Evolutionary conservation across 73 alveolate genomes (phyloP), one percentile per base, ranked within the genome.

Genomic region (Stentor coeruleus): DNA sequence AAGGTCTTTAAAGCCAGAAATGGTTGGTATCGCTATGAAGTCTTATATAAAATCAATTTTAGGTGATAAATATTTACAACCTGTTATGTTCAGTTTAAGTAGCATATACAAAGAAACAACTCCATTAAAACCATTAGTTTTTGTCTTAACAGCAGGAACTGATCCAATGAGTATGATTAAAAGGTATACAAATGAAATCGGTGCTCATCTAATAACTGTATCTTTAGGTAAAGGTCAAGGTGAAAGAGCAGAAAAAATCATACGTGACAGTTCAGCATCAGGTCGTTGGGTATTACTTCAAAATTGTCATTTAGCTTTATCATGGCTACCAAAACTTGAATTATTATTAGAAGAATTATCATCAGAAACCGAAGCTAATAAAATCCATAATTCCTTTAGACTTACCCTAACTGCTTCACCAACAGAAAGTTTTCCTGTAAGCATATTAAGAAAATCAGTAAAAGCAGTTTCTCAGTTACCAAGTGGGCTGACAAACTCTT

Each of bases 241-340:
- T 41, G 97, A 88, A 11, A 92, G 90, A 82, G 99, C 99, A n/a
- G 95, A 91, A 85, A 94, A 90, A 85, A 87, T 90, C 39, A 93
- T 97, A 59, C 93, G 88, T 85, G 89, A 88, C 57, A 72, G 94
- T 74, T 88, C 89, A n/a, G 96, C 87, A 31, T 81, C 72, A 58
- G 99, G 99, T 59, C 89, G 91, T 39, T 98, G 99, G 99, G 99
- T 98, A 35, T 95, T 98, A 38, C 91, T 98, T 42, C 96, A 98
- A 91, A 98, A 98, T 90, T 97, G 99, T 87, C 99, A 98, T 80
- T 91, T 98, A 59, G 99, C 99, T 3, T 98, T 97, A 66, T 84
- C 97, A 59, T 98, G 99, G 98, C 94, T 98, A 99, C 94, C 98
- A 14, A 95, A 90, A 77, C 91, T 97, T 49, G 99, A 98, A 85